Percentiles rank a stretch among this genome's conserved stretches.
phyloP scores from a whole-genome alignment of 2,329 filamentous ascomycete species.

The Dendryphion nanum region DNA sequence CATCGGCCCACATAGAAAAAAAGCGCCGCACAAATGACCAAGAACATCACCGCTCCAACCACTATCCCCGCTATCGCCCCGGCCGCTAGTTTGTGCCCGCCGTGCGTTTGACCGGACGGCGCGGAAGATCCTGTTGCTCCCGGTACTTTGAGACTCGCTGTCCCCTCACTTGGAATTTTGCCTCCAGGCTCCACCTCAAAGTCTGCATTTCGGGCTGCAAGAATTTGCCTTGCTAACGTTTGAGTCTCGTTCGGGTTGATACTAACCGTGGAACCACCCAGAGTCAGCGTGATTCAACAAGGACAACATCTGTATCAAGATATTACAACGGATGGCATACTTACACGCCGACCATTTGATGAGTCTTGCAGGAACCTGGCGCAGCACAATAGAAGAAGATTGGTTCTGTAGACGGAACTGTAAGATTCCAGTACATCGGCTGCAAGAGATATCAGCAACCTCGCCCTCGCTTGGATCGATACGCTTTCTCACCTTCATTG shows the following conservation, averaged over 20 bases:
- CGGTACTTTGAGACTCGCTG: conserved; percentile 10
- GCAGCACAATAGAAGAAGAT: conserved; percentile 51
- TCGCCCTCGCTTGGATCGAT: neutral
- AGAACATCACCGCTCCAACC: conserved; percentile 60
- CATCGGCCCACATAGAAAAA: conserved; percentile 63
- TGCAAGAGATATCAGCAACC: conserved; percentile 16
- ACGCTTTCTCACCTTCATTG: conserved; percentile 21
- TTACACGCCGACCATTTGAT: conserved; percentile 73
- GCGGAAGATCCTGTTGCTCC: conserved; percentile 9
- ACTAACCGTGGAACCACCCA: neutral
- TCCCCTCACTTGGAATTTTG: conserved; percentile 38
- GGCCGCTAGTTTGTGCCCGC: conserved; percentile 25
- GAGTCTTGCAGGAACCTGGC: conserved; percentile 60
- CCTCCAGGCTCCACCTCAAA: conserved; percentile 41
- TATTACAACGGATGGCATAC: neutral
- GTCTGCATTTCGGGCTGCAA: conserved; percentile 20
- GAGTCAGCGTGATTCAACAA: neutral
- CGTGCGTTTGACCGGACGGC: neutral
- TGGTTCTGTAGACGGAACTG: conserved; percentile 34
- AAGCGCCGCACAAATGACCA: conserved; percentile 59
- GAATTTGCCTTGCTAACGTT: conserved; percentile 26
- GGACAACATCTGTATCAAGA: neutral
- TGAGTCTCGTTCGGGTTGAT: conserved; percentile 60
- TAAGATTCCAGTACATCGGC: conserved; percentile 31
- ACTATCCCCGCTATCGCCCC: conserved; percentile 55